Base-by-base conservation (phyloP, 495 filamentous ascomycete genomes). In the Hyaloscypha bicolor region DNA sequence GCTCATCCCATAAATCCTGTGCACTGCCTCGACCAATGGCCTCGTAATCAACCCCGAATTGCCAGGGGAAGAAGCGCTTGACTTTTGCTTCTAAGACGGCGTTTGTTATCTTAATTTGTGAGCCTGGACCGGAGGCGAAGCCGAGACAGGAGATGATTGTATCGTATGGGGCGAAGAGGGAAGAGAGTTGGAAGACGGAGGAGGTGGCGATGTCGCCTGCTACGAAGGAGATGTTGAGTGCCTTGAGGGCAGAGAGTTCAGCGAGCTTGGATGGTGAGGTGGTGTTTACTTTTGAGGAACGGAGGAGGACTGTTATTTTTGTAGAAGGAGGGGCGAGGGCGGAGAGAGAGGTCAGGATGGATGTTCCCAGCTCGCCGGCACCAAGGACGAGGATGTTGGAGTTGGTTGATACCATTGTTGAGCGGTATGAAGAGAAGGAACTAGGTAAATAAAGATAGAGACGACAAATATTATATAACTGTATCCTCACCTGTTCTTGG, bases 41-140 rank as follows among this genome's bases (percentile, higher is more conserved):
- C 64, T 87, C 84, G 71, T 90, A 90, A 69, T 90, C 86, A 2
- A 88, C 80, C 9, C 88, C 88, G 73, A 86, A 89, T 73, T 91
- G 87, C 87, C 88, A 89, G 2, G 88, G 87, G 16, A 89, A 74
- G 67, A 82, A 89, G 9, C 82, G 71, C 16, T 64, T 56, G 0
- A 80, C 74, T 1, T 76, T 73, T 0, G 85, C 85, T 11, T 67
- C 64, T 4, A 90, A 74, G 0, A 81, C 83, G 0, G 87, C 86
- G 3, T 42, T 68, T 0, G 83, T 76, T 32, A 88, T 63, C 58
- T 85, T 86, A 0, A 78, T 31, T 71, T 87, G 82, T 3, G 79
- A 83, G 0, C 85, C 87, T 0, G 77, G 55, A 0, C 83, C 79
- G 8, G 80, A 75, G 2, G 76, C 79, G 67, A 87, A 86, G 21